A percentile compares a stretch with the other conserved stretches of the same genome.
phyloP scores from a whole-genome alignment of 805 yeast genomes.

The Candida ulmi region DNA sequence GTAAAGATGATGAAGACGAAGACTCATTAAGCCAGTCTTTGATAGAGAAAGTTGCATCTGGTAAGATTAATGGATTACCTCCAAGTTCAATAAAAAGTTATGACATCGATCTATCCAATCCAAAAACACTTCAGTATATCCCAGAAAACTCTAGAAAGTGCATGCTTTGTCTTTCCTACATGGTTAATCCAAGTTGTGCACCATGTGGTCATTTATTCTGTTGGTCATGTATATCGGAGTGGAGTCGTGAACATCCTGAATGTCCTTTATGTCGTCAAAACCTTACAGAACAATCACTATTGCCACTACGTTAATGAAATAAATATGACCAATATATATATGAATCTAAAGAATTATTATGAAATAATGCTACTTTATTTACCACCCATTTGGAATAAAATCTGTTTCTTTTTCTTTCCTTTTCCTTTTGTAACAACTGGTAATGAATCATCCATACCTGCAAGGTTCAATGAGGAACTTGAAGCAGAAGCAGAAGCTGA shows the following conservation, averaged over 20 bases:
- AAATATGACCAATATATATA: neutral
- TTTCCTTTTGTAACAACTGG: slow-evolving; percentile 23
- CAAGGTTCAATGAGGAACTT: slow-evolving; percentile 16
- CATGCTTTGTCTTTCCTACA: slow-evolving; percentile 74
- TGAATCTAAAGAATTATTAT: too few species aligned
- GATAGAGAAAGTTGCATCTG: slow-evolving; percentile 3
- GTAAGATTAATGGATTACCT: slow-evolving; percentile 9
- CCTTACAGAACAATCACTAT: slow-evolving; percentile 31
- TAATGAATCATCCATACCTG: slow-evolving; percentile 16
- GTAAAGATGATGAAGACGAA: slow-evolving; percentile 8
- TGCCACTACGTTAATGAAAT: slow-evolving; percentile 18
- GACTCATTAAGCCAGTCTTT: slow-evolving; percentile 1
- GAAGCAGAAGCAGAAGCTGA: slow-evolving; percentile 3
- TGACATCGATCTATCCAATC: slow-evolving; percentile 54
- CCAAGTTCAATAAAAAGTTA: slow-evolving; percentile 1
- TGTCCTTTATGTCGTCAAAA: slow-evolving; percentile 88
- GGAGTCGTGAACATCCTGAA: slow-evolving; percentile 84
- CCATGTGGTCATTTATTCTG: slow-evolving; percentile 92
- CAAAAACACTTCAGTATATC: slow-evolving; percentile 54
- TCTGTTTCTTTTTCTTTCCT: slow-evolving; percentile 46
- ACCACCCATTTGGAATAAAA: slow-evolving; percentile 47
- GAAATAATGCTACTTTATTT: too few species aligned
- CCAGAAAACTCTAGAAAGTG: slow-evolving; percentile 70
- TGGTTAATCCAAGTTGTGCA: slow-evolving; percentile 80
- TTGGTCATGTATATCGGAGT: slow-evolving; percentile 84